These are phyloP conservation scores for Mycena galericulata DNA, from an alignment of 768 basidiomycete genomes.

Conservation along the genomic window DNA sequence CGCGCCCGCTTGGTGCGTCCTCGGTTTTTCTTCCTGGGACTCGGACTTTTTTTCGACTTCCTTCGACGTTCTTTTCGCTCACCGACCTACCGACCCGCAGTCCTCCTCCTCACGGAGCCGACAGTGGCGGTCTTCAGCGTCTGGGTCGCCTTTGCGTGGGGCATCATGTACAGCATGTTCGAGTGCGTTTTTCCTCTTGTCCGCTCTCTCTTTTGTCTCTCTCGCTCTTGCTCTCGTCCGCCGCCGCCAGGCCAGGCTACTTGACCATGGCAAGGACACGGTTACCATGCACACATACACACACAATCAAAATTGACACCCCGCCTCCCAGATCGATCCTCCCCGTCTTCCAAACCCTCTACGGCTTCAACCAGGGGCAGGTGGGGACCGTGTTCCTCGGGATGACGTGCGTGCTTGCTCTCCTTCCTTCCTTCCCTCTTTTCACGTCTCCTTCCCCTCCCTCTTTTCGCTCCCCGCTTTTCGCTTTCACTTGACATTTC, in stretches of 20 bases:
- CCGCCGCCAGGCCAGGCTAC: too few relatives aligned
- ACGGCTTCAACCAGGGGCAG: constrained; percentile 61
- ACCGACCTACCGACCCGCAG: constrained; percentile 5
- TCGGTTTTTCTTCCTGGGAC: constrained; percentile 21
- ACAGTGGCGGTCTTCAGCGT: constrained; percentile 44
- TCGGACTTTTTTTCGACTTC: too few relatives aligned
- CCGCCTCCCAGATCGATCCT: constrained; percentile 54
- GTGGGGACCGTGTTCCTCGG: constrained; percentile 61
- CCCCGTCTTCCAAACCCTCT: constrained; percentile 59
- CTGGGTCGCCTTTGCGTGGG: constrained; percentile 68
- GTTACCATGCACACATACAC: too few relatives aligned
- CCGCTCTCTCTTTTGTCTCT: neutral
- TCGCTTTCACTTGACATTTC: neutral
- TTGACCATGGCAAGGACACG: too few relatives aligned
- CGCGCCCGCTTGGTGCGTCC: constrained; percentile 65
- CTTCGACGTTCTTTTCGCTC: neutral
- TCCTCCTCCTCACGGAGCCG: constrained; percentile 46
- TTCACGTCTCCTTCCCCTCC: too few relatives aligned
- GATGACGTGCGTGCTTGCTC: constrained; percentile 60
- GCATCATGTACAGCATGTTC: constrained; percentile 57
- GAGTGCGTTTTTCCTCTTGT: constrained; percentile 59
- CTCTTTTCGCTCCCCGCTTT: too few relatives aligned
- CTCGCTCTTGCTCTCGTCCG: neutral
- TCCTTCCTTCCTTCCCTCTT: too few relatives aligned
- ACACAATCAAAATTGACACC: too few relatives aligned